Evolutionary conservation across 495 filamentous ascomycete genomes (phyloP), one percentile per base, ranked within the genome.

Genomic region (Thozetella sp.): DNA sequence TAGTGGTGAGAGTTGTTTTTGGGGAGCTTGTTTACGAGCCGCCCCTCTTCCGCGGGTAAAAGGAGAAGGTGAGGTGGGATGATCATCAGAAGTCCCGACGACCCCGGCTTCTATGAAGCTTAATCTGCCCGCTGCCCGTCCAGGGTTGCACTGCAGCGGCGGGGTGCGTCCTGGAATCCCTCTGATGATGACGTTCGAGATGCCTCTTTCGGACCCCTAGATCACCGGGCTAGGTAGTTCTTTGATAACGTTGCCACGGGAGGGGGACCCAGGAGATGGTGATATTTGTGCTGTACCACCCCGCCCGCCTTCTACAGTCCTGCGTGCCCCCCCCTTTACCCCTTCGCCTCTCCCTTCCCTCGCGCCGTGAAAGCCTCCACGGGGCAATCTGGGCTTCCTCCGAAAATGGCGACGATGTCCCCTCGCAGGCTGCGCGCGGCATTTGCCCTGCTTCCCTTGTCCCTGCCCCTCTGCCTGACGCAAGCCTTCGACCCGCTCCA

Each of bases 401-500:
- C n/a, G n/a, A n/a, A n/a, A 13, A 48, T 20, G 43, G 4, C 12
- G 43, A 19, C n/a, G 43, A 20, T 48, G n/a, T 48, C 20, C 20
- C 43, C 9, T n/a, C 9, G 43, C 9, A 4, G 43, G 9, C 43
- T 11, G 11, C 4, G 4, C 11, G n/a, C 11, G 9, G 43, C 43
- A n/a, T 48, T 48, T 11, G 43, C 43, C n/a, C 10, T 48, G 11
- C n/a, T 48, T 3, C n/a, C 43, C 10, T 10, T 48, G n/a, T 48
- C 4, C 10, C 43, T n/a, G 4, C 43, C 4, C 9, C n/a, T 20
- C 43, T 48, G 43, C 43, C n/a, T 48, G 10, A 3, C 11, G 9
- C 43, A 67, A 26, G 53, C 55, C 22, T 72, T 76, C 57, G 71
- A 80, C 37, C 70, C 71, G 51, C 66, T 81, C 22, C 57, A 63